Percentiles rank a stretch among this genome's conserved stretches.
These are phyloP conservation scores for Globisporangium alternatum DNA, from an alignment of 352 stramenopile genomes.

Conservation along the genomic window DNA sequence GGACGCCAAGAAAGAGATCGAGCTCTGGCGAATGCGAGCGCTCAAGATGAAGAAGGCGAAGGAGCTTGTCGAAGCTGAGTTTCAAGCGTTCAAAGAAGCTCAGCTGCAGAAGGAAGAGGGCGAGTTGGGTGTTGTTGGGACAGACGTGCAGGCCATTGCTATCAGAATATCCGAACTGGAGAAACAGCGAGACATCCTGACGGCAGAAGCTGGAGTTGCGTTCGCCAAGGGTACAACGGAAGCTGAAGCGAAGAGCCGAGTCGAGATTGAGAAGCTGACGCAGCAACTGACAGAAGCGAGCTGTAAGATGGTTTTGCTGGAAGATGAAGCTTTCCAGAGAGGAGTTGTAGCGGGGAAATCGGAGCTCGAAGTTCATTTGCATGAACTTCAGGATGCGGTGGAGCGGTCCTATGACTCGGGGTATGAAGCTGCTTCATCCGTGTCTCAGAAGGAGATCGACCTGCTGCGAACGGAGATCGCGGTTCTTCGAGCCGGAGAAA, in stretches of 20 bases:
- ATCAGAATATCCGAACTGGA: constrained; percentile 6
- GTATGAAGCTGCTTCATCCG: constrained; percentile 3
- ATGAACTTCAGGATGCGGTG: background rate
- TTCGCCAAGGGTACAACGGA: constrained; percentile 6
- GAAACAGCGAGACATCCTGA: constrained; percentile 9
- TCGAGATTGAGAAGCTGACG: constrained; percentile 1
- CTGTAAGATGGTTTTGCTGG: background rate
- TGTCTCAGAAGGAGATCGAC: constrained; percentile 25
- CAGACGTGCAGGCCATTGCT: background rate
- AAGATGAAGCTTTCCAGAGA: constrained; percentile 7
- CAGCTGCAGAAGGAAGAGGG: background rate
- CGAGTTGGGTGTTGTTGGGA: no score
- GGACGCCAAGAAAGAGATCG: constrained; percentile 24
- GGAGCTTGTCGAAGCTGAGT: constrained; percentile 23
- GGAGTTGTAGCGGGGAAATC: constrained; percentile 7
- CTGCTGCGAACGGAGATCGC: constrained; percentile 27
- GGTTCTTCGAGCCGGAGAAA: constrained; percentile 4
- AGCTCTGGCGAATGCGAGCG: constrained; percentile 34
- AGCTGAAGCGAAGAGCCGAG: background rate
- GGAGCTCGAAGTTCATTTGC: constrained; percentile 8
- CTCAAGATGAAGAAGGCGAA: constrained; percentile 42
- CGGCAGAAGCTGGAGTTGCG: background rate
- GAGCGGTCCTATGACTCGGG: constrained; percentile 5
- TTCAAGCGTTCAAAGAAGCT: constrained; percentile 12
- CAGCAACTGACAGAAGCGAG: background rate